Evolutionary conservation across 345 rosid species (phyloP), one percentile per base, ranked within the genome.

Genomic region (Sonneratia alba): DNA sequence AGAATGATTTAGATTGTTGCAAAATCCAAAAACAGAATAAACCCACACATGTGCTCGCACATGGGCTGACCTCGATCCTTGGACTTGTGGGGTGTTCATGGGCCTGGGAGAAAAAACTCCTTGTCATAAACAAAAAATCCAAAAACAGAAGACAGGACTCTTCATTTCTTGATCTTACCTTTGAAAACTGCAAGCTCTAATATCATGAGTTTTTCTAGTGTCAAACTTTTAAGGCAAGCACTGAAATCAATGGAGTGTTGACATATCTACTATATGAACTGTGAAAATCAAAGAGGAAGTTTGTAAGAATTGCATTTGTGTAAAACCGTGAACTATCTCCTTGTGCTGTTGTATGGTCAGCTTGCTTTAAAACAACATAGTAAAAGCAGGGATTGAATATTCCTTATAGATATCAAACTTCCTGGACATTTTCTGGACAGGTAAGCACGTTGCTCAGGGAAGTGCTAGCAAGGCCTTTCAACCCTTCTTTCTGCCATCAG

Each of bases 401-500:
- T 67, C 10, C 38, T 68, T 47, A 16, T 37, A 53, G 4, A 3
- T 9, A 2, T 51, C 4, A 51, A 53, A 5, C 36, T 56, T 21
- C 10, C 3, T 8, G 38, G 1, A 1, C 27, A 49, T 49, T 22
- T 34, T 65, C 71, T 81, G 75, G 65, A 67, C 84, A 94, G 97
- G 97, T 82, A 83, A 79, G 74, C 87, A 81, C 51, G 85, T 91
- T 37, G 96, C 89, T 73, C 80, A 36, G 70, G 97, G 96, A 48
- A 87, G 76, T 49, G 85, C 92, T 21, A 90, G 88, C 74, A 90
- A 76, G 69, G 85, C 78, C 71, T 88, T 94, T 68, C 76, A 57
- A 62, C 89, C 97, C 0, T 87, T 85, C 80, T 63, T 88, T 66
- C 73, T 77, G 40, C 82, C 85, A 67, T 82, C 79, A 73, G 90